Evolutionary conservation across 768 basidiomycete species (phyloP).

Genomic region (Mycena rosella): DNA sequence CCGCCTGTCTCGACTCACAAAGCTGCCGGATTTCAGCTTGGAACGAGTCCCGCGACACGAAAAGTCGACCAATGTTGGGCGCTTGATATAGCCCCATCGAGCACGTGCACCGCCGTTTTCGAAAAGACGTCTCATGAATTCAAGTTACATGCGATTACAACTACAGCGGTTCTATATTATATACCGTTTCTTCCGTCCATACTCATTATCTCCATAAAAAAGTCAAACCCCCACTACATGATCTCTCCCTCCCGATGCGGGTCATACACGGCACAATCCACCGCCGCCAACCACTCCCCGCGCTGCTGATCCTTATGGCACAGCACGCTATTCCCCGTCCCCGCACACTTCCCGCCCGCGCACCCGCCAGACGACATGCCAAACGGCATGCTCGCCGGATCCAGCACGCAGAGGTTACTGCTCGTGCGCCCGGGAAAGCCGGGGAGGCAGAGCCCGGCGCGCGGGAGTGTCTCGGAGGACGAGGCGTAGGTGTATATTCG

Average conservation of each 20-base stretch:
- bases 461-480: constrained; percentile 59
- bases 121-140: too few species aligned
- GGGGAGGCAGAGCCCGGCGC: constrained; percentile 40
- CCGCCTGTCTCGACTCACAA: too few species aligned
- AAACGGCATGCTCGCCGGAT: constrained; percentile 52
- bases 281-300: constrained; percentile 59
- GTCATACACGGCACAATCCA: constrained; percentile 63
- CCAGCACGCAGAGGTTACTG: constrained; percentile 44
- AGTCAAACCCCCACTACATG: neutral
- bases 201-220: neutral
- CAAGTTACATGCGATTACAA: neutral
- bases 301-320: constrained; percentile 59
- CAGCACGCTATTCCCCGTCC: constrained; percentile 50
- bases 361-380: constrained; percentile 39
- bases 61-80: too few species aligned
- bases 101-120: too few species aligned
- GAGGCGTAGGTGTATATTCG: constrained; percentile 67
- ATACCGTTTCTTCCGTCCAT: neutral
- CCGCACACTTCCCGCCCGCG: constrained; percentile 56
- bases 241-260: constrained; percentile 31
- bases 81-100: too few species aligned
- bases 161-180: neutral
- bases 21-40: too few species aligned
- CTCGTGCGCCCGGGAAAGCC: constrained; percentile 6
- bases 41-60: too few species aligned